These are phyloP conservation scores for Gliomastix tumulicola DNA, from an alignment of 2,329 filamentous ascomycete species.

Conservation along the genomic window DNA sequence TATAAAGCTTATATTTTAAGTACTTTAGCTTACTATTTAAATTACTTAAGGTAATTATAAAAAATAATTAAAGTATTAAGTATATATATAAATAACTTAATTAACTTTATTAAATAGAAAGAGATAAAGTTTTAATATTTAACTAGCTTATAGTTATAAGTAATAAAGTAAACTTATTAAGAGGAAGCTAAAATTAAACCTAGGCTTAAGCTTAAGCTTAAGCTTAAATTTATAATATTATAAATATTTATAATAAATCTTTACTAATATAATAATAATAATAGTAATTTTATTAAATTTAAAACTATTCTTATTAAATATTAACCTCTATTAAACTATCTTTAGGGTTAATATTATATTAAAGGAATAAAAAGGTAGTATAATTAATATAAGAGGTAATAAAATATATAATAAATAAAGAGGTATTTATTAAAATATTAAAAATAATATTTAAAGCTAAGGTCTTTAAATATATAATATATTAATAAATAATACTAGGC, in stretches of 20 bases:
- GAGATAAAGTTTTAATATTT: neutral
- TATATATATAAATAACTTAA: neutral
- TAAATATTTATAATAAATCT: neutral
- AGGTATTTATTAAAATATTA: neutral
- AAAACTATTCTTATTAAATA: neutral
- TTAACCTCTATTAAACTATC: neutral
- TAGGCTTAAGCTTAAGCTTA: too few relatives aligned
- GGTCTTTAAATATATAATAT: neutral
- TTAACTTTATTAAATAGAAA: neutral
- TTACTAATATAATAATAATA: neutral
- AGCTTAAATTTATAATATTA: neutral
- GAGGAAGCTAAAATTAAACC: neutral
- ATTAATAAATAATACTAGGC: neutral
- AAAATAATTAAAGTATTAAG: neutral
- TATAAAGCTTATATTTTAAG: neutral
- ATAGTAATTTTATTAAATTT: neutral
- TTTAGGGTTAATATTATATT: slow-evolving; percentile 1
- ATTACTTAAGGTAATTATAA: neutral
- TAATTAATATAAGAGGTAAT: neutral
- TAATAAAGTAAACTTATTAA: neutral
- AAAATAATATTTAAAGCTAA: neutral
- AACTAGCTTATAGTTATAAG: neutral
- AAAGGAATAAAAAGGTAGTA: neutral
- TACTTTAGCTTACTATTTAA: neutral
- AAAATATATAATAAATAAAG: neutral